Conservation (phyloP, 257 asterid genomes). For the Solanum clarkiae region DNA sequence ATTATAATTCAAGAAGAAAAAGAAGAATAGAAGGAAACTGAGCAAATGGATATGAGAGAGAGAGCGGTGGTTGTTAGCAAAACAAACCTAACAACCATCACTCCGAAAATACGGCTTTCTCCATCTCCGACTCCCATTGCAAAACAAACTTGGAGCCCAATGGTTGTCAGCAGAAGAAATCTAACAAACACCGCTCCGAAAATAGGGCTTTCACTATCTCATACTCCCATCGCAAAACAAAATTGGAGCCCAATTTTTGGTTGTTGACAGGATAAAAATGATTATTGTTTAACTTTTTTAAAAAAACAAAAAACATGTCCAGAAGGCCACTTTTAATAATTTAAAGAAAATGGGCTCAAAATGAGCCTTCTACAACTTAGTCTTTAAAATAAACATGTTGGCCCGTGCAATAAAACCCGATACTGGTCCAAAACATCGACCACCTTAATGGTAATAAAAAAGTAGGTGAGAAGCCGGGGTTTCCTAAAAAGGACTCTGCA, state of each 20-base stretch:
- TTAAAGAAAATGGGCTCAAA: no score
- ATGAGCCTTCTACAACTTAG: no score
- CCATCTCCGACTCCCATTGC: not conserved
- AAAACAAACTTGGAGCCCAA: not conserved
- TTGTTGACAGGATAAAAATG: not conserved
- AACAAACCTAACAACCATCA: not conserved
- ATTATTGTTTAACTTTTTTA: no score
- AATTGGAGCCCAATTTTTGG: not conserved
- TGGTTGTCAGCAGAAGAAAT: not conserved
- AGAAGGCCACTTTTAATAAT: no score
- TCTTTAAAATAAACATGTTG: no score
- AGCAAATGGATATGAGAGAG: not conserved
- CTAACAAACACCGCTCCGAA: not conserved
- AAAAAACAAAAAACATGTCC: no score
- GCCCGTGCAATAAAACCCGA: no score
- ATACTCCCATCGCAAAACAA: not conserved
- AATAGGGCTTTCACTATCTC: not conserved
- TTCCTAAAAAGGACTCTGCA: no score
- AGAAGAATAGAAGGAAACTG: not conserved
- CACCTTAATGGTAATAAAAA: no score
- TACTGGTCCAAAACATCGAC: no score
- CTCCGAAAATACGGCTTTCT: not conserved
- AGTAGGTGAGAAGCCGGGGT: no score
- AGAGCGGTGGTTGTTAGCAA: no score
- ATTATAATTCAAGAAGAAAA: not conserved